Base-by-base conservation (phyloP, 2,329 filamentous ascomycete species). In the Pseudogymnoascus sp. region DNA sequence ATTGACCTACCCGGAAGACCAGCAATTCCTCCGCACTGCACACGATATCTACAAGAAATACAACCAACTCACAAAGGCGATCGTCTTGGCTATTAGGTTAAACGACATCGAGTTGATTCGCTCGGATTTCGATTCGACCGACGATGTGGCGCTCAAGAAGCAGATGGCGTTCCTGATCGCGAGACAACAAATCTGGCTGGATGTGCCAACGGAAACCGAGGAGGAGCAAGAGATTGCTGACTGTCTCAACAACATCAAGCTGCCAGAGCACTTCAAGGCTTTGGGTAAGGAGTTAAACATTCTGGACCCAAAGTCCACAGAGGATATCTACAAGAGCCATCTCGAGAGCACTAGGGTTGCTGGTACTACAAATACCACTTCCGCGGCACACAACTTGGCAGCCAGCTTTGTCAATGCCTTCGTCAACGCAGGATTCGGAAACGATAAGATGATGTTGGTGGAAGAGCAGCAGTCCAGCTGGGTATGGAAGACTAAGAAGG, bases 301-400 rank as follows among this genome's bases (percentile, higher is more conserved):
- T 61, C 81, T 97, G 43, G 95, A 99, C 67, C 95, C 95, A 37
- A 97, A 97, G 80, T 90, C 91, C 46, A 96, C 93, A 0, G 95
- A 99, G 74, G 96, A 99, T 72, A 99, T 99, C 71, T 99, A 99
- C 84, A 99, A 99, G 81, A 96, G 92, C 73, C 95, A 99, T 76
- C 84, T 99, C 4, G 95, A 99, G 78, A 97, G 90, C 78, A 96
- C 88, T 71, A 86, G 96, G 66, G 95, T 96, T 62, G 91, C 91
- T 23, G 93, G 92, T 37, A 85, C 96, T 77, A 97, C 93, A 9
- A 97, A 97, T 73, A 86, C 96, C 56, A 95, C 99, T 74, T 99
- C 95, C 8, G 93, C 93, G 31, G 85, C 92, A 70, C 93, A 99
- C 80, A 99, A 99, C 72, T 83, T 99, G 65, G 93, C 95, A 3